Evolutionary conservation across 768 basidiomycete genomes (phyloP), one percentile per base, ranked within the genome.

Genomic region (Russula abietina): DNA sequence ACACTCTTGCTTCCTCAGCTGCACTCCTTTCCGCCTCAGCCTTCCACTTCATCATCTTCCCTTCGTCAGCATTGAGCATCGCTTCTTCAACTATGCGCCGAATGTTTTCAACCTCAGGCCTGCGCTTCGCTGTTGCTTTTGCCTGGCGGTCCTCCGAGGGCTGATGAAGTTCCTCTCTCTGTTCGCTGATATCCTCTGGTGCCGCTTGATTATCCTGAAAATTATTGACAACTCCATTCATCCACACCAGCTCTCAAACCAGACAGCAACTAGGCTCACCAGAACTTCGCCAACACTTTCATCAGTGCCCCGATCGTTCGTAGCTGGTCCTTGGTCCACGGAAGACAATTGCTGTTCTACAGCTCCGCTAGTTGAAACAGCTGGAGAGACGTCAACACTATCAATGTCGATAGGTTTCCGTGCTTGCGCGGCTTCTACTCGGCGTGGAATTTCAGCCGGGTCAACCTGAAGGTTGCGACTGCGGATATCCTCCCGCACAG

Each of bases 401-500:
- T 16, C 33, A 8, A 4, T 8, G 10, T 3, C 7, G 19, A 14
- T 7, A 9, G 7, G 30, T 24, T 17, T 17, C 22, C 22, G 22
- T 36, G 32, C 49, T 52, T 33, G 55, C 28, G n/a, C 41, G 6
- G 16, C 32, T 28, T 62, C 49, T 8, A 62, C 41, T 41, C 17
- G 24, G 12, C 8, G 41, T 4, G 61, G 33, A 24, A 62, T 52
- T 6, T 52, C 49, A 4, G 49, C 49, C 11, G 32, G 7, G 3
- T 41, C 26, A 16, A 62, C 55, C 26, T 4, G 39, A 52, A 62
- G 41, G 7, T 7, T 11, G 11, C 16, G 0, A 7, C 51, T 30
- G 4, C 60, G 60, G 14, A 65, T 48, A 7, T 41, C 19, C 32
- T 46, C 22, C 45, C 56, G 32, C 12, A 66, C 32, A 11, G 48